Evolutionary conservation across 2,329 filamentous ascomycete genomes (phyloP).

Genomic region (Penicillium sp.): DNA sequence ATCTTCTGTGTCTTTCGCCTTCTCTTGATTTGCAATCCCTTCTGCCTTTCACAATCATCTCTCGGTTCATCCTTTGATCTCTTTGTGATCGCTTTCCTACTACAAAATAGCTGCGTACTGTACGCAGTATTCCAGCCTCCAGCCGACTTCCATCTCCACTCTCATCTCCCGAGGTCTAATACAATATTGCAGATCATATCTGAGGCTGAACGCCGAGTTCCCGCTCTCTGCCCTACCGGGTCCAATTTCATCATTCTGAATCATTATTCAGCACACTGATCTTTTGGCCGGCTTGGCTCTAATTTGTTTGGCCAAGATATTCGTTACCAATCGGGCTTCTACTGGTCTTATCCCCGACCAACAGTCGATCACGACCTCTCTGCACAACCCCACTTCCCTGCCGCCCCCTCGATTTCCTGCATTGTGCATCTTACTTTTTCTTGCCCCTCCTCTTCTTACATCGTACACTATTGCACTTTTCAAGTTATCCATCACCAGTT

Average conservation of each 20-base stretch:
- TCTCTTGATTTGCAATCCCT: not conserved
- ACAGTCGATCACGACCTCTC: conserved; percentile 21
- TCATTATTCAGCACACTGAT: conserved; percentile 4
- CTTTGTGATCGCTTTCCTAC: too few relatives aligned
- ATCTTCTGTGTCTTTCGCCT: conserved; percentile 7
- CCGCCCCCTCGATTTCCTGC: conserved; percentile 22
- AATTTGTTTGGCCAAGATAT: conserved; percentile 1
- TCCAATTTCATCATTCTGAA: conserved; percentile 10
- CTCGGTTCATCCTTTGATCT: not conserved
- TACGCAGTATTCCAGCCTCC: not conserved
- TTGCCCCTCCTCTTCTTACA: not conserved
- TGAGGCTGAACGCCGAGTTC: conserved; percentile 9
- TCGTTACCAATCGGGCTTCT: conserved; percentile 20
- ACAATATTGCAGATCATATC: conserved; percentile 6
- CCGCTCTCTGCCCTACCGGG: conserved; percentile 13
- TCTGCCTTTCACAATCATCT: not conserved
- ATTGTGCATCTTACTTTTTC: conserved; percentile 10
- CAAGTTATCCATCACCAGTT: conserved; percentile 8
- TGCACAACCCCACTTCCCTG: conserved; percentile 20
- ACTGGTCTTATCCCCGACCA: conserved; percentile 10
- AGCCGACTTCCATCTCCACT: not conserved
- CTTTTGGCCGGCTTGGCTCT: not conserved
- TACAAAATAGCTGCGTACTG: too few relatives aligned
- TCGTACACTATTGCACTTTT: not conserved
- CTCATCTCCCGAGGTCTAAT: not conserved